Conservation (phyloP, 2,329 filamentous ascomycete species). For the Calcarisporium arbuscula region DNA sequence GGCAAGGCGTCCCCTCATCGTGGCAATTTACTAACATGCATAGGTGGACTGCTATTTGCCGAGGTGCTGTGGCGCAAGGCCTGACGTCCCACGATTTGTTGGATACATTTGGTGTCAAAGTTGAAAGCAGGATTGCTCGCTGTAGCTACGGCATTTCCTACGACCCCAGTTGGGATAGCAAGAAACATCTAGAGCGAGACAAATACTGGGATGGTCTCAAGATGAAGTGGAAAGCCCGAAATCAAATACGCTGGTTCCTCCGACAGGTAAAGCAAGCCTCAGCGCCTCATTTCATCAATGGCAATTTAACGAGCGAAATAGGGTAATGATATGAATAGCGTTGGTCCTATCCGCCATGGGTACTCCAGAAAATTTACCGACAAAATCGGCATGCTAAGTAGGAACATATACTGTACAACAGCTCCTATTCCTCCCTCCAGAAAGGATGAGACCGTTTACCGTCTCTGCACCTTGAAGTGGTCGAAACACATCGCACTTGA, state of each 20-base stretch:
- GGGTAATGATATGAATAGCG: constrained; percentile 9
- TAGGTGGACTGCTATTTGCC: constrained; percentile 25
- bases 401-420: too few species aligned
- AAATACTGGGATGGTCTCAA: constrained; percentile 4
- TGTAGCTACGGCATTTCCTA: constrained; percentile 13
- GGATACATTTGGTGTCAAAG: constrained; percentile 1
- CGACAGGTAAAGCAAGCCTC: constrained; percentile 9
- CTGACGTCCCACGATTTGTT: constrained; percentile 4
- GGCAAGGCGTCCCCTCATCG: too few species aligned
- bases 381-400: too few species aligned
- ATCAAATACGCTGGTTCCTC: constrained; percentile 21
- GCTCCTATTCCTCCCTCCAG: background rate
- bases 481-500: constrained; percentile 4
- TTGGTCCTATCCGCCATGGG: fast-evolving
- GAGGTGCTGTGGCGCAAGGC: constrained; percentile 20
- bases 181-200: background rate
- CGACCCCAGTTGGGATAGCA: fast-evolving
- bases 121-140: constrained; percentile 14
- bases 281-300: background rate
- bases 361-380: background rate
- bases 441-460: fast-evolving
- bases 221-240: background rate
- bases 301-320: background rate
- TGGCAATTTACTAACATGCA: background rate
- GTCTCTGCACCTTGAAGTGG: constrained; percentile 16